Evolutionary conservation across 768 basidiomycete species (phyloP).

Genomic region (Saitozyma podzolica): DNA sequence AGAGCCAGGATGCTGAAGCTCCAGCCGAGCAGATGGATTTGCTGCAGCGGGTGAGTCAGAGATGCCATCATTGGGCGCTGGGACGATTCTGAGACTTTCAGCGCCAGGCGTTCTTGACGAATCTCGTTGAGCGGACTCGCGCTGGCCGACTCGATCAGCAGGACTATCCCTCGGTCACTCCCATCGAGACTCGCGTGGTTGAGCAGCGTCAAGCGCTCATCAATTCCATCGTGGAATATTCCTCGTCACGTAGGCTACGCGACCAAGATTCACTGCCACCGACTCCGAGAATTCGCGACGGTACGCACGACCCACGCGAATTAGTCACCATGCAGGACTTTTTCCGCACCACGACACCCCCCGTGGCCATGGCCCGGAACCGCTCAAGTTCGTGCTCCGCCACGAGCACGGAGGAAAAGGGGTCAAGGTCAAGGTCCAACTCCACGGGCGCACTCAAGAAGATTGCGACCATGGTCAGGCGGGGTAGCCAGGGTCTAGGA

Average conservation of each 20-base stretch:
- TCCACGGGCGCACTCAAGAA: slow-evolving; percentile 9
- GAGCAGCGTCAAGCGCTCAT: slow-evolving; percentile 72
- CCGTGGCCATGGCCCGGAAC: neutral
- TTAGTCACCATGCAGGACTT: slow-evolving; percentile 39
- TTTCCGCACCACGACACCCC: slow-evolving; percentile 7
- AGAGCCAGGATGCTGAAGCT: slow-evolving; percentile 29
- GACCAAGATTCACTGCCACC: slow-evolving; percentile 71
- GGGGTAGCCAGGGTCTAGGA: slow-evolving; percentile 13
- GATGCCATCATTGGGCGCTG: neutral
- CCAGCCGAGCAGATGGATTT: neutral
- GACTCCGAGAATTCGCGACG: slow-evolving; percentile 15
- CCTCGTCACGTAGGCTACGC: slow-evolving; percentile 70
- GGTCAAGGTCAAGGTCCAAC: no score
- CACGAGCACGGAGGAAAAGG: slow-evolving; percentile 9
- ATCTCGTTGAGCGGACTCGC: slow-evolving; percentile 13
- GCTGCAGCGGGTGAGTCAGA: no score
- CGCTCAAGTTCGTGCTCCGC: neutral
- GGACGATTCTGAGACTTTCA: neutral
- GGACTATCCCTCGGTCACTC: slow-evolving; percentile 13
- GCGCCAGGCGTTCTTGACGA: slow-evolving; percentile 15
- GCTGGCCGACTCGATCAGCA: slow-evolving; percentile 21
- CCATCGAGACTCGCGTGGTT: slow-evolving; percentile 8
- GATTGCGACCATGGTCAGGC: slow-evolving; percentile 15
- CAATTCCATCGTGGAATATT: slow-evolving; percentile 69
- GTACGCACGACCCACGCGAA: slow-evolving; percentile 23